Conservation (phyloP, 768 basidiomycete genomes). For the Leccinellum albellum region DNA sequence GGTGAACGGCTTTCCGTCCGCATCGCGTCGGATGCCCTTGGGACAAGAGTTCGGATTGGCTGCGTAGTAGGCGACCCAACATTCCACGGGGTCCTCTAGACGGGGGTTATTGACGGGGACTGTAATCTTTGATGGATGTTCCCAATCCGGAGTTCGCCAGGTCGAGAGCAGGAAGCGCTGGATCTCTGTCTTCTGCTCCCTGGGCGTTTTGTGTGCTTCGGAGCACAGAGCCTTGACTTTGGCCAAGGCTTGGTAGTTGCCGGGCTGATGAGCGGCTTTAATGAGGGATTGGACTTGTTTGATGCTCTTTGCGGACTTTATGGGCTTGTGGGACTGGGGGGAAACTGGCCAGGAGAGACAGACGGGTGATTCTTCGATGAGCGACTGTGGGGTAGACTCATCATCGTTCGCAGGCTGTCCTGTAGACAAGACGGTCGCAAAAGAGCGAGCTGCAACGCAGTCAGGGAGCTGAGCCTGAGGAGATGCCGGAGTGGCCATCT, state of each 20-base stretch:
- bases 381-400: conserved; percentile 20
- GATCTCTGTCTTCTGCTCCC: conserved; percentile 43
- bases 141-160: conserved; percentile 43
- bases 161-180: conserved; percentile 40
- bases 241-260: conserved; percentile 38
- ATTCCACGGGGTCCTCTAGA: conserved; percentile 43
- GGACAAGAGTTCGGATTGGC: conserved; percentile 45
- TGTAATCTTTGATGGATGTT: conserved; percentile 22
- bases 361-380: conserved; percentile 19
- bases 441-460: conserved; percentile 33
- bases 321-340: conserved; percentile 11
- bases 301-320: conserved; percentile 34
- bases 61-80: conserved; percentile 44
- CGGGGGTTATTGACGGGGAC: conserved; percentile 39
- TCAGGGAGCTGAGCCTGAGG: conserved; percentile 34
- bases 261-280: conserved; percentile 40
- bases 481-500: conserved; percentile 31
- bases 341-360: conserved; percentile 24
- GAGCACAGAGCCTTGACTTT: conserved; percentile 44
- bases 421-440: conserved; percentile 30
- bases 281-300: conserved; percentile 43
- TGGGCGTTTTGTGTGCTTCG: conserved; percentile 41
- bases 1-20: conserved; percentile 35
- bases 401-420: conserved; percentile 27
- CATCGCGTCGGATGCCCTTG: conserved; percentile 42